phyloP scores from a whole-genome alignment of 768 basidiomycete genomes.

The Pholiota molesta region DNA sequence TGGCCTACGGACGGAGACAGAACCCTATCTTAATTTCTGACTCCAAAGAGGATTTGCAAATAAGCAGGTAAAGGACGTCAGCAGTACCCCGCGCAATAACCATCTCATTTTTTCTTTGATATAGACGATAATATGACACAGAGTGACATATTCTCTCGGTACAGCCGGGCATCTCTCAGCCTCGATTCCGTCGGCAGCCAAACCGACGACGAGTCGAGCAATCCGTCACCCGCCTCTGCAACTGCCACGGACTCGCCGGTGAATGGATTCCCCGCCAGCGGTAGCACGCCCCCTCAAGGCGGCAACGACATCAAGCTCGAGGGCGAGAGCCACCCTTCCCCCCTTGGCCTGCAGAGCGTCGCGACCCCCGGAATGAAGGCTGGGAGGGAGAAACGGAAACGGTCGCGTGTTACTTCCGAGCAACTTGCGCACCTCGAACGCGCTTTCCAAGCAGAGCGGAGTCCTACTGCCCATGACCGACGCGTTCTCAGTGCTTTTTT shows the following conservation, averaged over 20 bases:
- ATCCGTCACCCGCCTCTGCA: slow-evolving; percentile 31
- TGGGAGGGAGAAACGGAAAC: slow-evolving; percentile 46
- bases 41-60: background rate
- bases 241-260: slow-evolving; percentile 32
- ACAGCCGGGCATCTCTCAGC: slow-evolving; percentile 25
- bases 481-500: slow-evolving; percentile 74
- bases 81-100: background rate
- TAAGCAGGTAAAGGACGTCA: background rate
- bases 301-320: slow-evolving; percentile 7
- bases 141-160: slow-evolving; percentile 21
- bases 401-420: slow-evolving; percentile 78
- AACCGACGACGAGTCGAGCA: slow-evolving; percentile 22
- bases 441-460: slow-evolving; percentile 68
- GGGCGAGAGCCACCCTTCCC: slow-evolving; percentile 19
- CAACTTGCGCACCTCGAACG: slow-evolving; percentile 78
- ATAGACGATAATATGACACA: slow-evolving; percentile 33
- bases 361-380: slow-evolving; percentile 28
- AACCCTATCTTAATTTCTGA: too few species aligned
- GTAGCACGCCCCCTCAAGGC: slow-evolving; percentile 5
- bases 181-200: slow-evolving; percentile 24
- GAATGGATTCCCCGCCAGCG: slow-evolving; percentile 11
- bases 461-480: slow-evolving; percentile 70
- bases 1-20: too few species aligned
- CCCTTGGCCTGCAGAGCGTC: slow-evolving; percentile 21
- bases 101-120: background rate